A percentile compares a stretch with the other conserved stretches of the same genome.
Evolutionary conservation across 2,329 filamentous ascomycete genomes (phyloP).

Genomic region (Ilyonectria mors-panacis): DNA sequence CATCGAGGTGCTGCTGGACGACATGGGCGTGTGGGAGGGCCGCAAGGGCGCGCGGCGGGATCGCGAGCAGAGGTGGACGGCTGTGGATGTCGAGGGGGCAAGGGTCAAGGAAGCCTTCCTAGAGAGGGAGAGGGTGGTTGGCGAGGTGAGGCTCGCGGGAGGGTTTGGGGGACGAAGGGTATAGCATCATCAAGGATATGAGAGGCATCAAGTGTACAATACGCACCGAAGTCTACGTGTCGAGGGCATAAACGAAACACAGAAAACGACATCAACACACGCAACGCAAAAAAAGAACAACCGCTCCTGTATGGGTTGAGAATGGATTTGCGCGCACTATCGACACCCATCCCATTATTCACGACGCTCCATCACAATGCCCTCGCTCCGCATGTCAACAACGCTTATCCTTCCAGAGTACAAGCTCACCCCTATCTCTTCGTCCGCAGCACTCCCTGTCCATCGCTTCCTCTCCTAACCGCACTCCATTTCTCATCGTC

Average conservation of each 20-base stretch:
- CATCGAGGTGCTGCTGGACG: constrained; percentile 68
- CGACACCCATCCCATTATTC: constrained; percentile 44
- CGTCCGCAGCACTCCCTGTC: constrained; percentile 4
- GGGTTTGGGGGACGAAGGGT: constrained; percentile 32
- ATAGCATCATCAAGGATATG: constrained; percentile 2
- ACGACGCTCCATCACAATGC: constrained; percentile 42
- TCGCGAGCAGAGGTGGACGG: constrained; percentile 70
- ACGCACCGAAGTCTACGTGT: background rate
- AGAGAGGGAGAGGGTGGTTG: constrained; percentile 1
- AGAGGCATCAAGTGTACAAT: background rate
- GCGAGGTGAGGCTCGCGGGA: constrained; percentile 21
- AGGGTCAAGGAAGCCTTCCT: constrained; percentile 59
- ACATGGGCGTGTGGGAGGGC: constrained; percentile 62
- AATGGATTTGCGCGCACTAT: constrained; percentile 43
- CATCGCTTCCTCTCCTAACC: background rate
- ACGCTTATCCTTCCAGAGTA: constrained; percentile 49
- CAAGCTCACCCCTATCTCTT: constrained; percentile 40
- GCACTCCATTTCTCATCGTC: constrained; percentile 12
- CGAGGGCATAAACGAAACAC: background rate
- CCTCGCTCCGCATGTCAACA: constrained; percentile 37
- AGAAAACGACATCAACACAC: background rate
- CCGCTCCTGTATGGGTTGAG: constrained; percentile 35
- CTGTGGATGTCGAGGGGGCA: constrained; percentile 59
- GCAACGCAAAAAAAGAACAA: constrained; percentile 15
- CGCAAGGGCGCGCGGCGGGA: constrained; percentile 47